phyloP scores from a whole-genome alignment of 352 stramenopile species.

The Globisporangium solare region DNA sequence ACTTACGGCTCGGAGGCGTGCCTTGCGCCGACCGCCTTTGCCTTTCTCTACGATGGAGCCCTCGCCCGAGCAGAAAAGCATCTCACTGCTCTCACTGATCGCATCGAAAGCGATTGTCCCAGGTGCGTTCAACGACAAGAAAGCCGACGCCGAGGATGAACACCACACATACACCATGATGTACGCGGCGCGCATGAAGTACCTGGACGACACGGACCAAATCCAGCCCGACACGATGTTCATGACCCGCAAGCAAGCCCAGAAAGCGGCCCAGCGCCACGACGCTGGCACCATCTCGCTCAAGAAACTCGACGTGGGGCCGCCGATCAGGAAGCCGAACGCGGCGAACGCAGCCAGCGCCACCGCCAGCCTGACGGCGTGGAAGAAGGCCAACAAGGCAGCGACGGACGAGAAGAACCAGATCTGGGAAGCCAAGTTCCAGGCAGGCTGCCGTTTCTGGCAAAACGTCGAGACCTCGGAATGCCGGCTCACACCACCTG shows the following conservation, averaged over 20 bases:
- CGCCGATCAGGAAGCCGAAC: slow-evolving; percentile 15
- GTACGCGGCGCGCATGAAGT: slow-evolving; percentile 78
- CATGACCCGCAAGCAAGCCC: slow-evolving; percentile 69
- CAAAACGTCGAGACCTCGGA: slow-evolving; percentile 66
- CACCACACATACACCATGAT: slow-evolving; percentile 66
- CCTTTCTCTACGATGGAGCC: not conserved
- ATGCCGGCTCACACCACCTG: slow-evolving; percentile 29
- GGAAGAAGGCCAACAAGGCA: slow-evolving; percentile 38
- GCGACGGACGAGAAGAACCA: slow-evolving; percentile 27
- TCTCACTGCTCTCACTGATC: slow-evolving; percentile 32
- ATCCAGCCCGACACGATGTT: slow-evolving; percentile 58
- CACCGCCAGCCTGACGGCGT: slow-evolving; percentile 17
- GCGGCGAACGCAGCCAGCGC: slow-evolving; percentile 9
- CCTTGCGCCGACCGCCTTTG: not conserved
- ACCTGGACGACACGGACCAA: slow-evolving; percentile 47
- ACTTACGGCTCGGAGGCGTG: not conserved
- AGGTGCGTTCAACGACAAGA: slow-evolving; percentile 13
- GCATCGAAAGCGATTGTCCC: slow-evolving; percentile 22
- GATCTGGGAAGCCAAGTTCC: slow-evolving; percentile 54
- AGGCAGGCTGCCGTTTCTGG: slow-evolving; percentile 76
- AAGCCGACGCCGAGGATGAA: slow-evolving; percentile 27
- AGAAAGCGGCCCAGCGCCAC: slow-evolving; percentile 58
- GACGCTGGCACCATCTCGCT: slow-evolving; percentile 35
- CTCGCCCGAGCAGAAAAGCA: slow-evolving; percentile 6
- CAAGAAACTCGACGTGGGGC: slow-evolving; percentile 36